A percentile compares a stretch with the other conserved stretches of the same genome.
These are phyloP conservation scores for Stachybotrys echinatus DNA, from an alignment of 2,329 filamentous ascomycete genomes.

Conservation along the genomic window DNA sequence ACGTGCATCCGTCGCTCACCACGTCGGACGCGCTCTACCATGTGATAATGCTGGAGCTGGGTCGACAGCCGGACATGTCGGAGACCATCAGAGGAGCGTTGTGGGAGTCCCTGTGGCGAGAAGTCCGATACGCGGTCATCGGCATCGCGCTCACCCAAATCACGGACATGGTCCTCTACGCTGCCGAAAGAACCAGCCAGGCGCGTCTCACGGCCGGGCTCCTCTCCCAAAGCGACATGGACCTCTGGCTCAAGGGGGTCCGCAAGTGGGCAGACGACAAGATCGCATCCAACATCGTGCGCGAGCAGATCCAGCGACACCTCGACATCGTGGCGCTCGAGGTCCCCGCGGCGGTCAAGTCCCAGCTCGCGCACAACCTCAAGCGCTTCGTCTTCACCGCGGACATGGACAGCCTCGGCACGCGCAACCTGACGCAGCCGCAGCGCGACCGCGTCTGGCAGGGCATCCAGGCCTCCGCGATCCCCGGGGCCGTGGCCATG, in stretches of 20 bases:
- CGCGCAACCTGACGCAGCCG: not conserved
- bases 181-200: not conserved
- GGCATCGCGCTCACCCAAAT: not conserved
- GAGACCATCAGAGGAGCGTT: not conserved
- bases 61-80: not conserved
- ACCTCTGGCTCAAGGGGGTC: not conserved
- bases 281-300: not conserved
- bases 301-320: slow-evolving; percentile 1
- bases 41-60: not conserved
- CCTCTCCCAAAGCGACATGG: not conserved
- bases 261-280: not conserved
- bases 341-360: not conserved
- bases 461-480: not conserved
- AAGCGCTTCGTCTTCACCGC: not conserved
- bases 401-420: not conserved
- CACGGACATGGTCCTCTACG: not conserved
- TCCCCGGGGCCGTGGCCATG: not conserved
- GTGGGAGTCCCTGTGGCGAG: not conserved
- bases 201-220: not conserved
- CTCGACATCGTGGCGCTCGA: not conserved
- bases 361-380: not conserved
- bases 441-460: not conserved
- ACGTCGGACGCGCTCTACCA: not conserved
- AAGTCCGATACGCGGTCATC: slow-evolving; percentile 1
- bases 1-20: not conserved